Conservation (phyloP, 495 filamentous ascomycete species). For the Lichenothelia convexa region DNA sequence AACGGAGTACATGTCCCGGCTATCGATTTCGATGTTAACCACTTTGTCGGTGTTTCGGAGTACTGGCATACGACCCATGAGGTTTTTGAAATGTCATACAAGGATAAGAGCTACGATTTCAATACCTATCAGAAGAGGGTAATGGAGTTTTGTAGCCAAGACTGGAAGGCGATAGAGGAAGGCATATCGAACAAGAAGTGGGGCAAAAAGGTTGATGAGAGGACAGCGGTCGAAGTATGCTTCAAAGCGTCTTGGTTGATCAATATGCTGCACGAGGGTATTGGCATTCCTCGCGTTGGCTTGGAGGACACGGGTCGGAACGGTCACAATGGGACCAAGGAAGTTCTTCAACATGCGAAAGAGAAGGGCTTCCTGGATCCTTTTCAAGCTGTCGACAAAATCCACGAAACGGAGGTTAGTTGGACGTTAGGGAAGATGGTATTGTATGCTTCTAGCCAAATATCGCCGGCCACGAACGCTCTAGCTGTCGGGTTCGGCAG, state of each 20-base stretch:
- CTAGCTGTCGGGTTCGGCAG: slow-evolving; percentile 82
- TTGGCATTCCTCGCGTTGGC: slow-evolving; percentile 80
- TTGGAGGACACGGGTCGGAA: slow-evolving; percentile 38
- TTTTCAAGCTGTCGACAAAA: slow-evolving; percentile 88
- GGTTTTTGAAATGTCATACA: slow-evolving; percentile 64
- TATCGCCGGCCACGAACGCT: slow-evolving; percentile 39
- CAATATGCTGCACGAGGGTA: slow-evolving; percentile 86
- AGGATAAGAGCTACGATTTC: slow-evolving; percentile 80
- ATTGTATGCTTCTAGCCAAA: slow-evolving; percentile 83
- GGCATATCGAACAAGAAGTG: slow-evolving; percentile 45
- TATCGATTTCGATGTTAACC: slow-evolving; percentile 95
- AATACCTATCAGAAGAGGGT: slow-evolving; percentile 77
- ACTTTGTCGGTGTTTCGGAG: slow-evolving; percentile 94
- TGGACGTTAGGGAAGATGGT: slow-evolving; percentile 98
- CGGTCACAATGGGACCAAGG: slow-evolving; percentile 56
- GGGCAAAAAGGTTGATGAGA: slow-evolving; percentile 58
- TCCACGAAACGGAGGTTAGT: slow-evolving; percentile 82
- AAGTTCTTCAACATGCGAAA: slow-evolving; percentile 47
- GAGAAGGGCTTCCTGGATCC: slow-evolving; percentile 68
- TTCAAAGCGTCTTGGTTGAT: slow-evolving; percentile 98
- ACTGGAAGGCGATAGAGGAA: slow-evolving; percentile 56
- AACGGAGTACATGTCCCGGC: slow-evolving; percentile 81
- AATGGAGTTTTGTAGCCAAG: slow-evolving; percentile 62
- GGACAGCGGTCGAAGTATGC: slow-evolving; percentile 67
- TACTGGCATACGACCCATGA: slow-evolving; percentile 99